A percentile compares a stretch with the other conserved stretches of the same genome.
These are phyloP conservation scores for Musa itinerans DNA, from an alignment of 176 grass and related monocot genomes.

Conservation along the genomic window DNA sequence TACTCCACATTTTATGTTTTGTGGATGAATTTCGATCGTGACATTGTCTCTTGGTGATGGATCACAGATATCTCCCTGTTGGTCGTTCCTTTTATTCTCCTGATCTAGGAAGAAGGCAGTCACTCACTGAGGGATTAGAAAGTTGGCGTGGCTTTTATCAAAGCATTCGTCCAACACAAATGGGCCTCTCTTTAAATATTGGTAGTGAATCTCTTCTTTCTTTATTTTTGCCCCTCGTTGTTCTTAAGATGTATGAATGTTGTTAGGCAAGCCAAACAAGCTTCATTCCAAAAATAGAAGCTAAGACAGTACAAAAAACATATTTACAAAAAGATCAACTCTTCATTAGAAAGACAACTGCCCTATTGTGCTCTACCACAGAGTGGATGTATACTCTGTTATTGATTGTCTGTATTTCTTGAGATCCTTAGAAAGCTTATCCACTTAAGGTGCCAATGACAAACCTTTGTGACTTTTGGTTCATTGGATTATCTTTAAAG, in stretches of 20 bases:
- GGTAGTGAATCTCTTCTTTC: conserved; percentile 27
- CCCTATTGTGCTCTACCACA: no score
- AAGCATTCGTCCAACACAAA: conserved; percentile 85
- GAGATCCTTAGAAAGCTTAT: no score
- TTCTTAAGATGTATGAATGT: background rate
- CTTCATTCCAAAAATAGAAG: background rate
- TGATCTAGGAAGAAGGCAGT: conserved; percentile 52
- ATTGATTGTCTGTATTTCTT: no score
- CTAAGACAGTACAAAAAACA: no score
- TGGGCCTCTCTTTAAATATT: conserved; percentile 89
- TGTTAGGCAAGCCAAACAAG: background rate
- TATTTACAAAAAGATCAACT: no score
- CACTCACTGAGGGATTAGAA: conserved; percentile 70
- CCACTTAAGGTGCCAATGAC: no score
- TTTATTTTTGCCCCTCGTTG: background rate
- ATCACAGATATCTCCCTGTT: conserved; percentile 53
- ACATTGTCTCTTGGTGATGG: background rate
- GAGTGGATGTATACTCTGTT: no score
- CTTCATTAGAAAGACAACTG: no score
- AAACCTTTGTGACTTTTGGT: no score
- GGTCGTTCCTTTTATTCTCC: conserved; percentile 78
- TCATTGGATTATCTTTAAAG: no score
- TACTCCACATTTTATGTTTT: background rate
- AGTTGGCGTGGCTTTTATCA: conserved; percentile 91
- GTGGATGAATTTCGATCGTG: background rate